Evolutionary conservation across 1,284 basidiomycete genomes (phyloP).

Genomic region (Sanghuangporus weigelae): DNA sequence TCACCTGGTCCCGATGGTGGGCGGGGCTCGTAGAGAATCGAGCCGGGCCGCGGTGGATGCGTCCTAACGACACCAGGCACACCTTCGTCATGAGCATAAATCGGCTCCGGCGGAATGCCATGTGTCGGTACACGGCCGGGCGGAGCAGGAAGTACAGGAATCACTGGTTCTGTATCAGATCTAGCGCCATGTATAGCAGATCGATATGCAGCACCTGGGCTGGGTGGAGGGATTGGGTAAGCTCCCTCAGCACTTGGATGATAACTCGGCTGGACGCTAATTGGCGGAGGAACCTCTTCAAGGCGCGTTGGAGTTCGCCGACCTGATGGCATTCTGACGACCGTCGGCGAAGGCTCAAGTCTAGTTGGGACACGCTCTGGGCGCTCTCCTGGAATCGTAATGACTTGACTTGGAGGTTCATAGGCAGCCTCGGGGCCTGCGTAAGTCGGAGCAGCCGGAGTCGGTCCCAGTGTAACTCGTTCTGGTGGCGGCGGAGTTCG

Average conservation of each 20-base stretch:
- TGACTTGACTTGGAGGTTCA: not conserved
- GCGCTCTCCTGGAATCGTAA: not conserved
- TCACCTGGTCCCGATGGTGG: constrained; percentile 29
- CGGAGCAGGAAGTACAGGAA: constrained; percentile 1
- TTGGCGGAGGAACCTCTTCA: not conserved
- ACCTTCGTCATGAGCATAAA: not conserved
- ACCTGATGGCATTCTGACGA: not conserved
- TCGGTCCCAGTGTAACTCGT: not conserved
- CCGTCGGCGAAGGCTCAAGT: not conserved
- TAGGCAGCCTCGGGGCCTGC: not conserved
- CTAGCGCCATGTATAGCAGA: not conserved
- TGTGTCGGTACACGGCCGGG: not conserved
- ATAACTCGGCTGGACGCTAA: not conserved
- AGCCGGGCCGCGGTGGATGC: not conserved
- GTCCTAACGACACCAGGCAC: constrained; percentile 3
- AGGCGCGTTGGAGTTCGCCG: not conserved
- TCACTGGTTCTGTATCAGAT: constrained; percentile 5
- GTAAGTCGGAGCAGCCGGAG: not conserved
- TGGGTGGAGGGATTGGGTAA: not conserved
- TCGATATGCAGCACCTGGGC: constrained; percentile 1
- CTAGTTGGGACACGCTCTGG: not conserved
- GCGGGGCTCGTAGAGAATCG: constrained; percentile 2
- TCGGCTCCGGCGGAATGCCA: not conserved
- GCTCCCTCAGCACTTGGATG: not conserved
- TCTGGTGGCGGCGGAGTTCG: not conserved